Evolutionary conservation across 768 basidiomycete genomes (phyloP).

Genomic region (Termitomyces sp.): DNA sequence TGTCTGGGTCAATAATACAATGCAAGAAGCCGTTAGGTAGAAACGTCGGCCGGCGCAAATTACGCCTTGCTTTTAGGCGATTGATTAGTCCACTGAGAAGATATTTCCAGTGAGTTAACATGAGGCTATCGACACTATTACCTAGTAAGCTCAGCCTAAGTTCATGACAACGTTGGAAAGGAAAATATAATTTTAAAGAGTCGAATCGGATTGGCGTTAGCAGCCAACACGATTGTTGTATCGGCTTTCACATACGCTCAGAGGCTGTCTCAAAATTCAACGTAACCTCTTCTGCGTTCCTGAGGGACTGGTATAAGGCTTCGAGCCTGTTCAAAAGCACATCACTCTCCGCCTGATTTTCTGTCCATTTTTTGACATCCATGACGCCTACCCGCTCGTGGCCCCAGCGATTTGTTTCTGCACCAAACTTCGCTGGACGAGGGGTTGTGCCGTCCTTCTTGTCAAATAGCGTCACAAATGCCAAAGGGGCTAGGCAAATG

Average conservation of each 20-base stretch:
- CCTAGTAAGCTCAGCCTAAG: neutral
- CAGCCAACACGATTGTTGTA: neutral
- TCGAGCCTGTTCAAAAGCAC: constrained; percentile 54
- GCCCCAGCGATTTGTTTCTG: constrained; percentile 56
- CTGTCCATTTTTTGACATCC: constrained; percentile 46
- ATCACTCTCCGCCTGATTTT: constrained; percentile 39
- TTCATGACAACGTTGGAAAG: neutral
- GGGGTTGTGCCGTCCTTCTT: constrained; percentile 13
- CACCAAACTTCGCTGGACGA: constrained; percentile 43
- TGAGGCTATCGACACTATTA: too few relatives aligned
- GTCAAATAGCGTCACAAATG: constrained; percentile 36
- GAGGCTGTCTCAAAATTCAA: constrained; percentile 9
- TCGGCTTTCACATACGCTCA: constrained; percentile 10
- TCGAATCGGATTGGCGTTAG: neutral
- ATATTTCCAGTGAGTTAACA: neutral
- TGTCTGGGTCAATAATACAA: neutral
- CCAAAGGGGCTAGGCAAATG: constrained; percentile 53
- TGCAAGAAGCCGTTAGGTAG: too few relatives aligned
- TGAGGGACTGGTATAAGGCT: constrained; percentile 35
- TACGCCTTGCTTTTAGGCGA: too few relatives aligned
- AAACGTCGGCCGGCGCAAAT: too few relatives aligned
- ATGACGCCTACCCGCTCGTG: constrained; percentile 41
- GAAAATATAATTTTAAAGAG: neutral
- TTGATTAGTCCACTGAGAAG: too few relatives aligned
- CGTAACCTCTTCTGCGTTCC: constrained; percentile 16